Conservation (phyloP, 2,329 filamentous ascomycete genomes). For the Chalaropsis ovoidea region DNA sequence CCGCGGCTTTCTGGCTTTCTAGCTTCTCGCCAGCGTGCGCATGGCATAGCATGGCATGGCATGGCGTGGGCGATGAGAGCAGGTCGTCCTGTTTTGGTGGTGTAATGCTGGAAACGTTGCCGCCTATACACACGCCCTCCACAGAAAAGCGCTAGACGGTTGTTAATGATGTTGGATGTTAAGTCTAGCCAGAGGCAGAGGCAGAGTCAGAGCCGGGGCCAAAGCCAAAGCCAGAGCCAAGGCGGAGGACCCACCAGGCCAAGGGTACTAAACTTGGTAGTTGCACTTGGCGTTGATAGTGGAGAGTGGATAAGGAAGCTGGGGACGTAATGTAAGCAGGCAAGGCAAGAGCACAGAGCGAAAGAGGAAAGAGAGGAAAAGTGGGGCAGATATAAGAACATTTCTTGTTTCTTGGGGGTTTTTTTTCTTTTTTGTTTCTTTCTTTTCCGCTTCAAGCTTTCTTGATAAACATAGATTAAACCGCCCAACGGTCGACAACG, state of each 20-base stretch:
- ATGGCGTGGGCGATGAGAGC: neutral
- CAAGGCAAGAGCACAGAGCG: neutral
- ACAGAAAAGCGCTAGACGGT: neutral
- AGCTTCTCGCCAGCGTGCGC: neutral
- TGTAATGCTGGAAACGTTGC: neutral
- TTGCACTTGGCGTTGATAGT: slow-evolving; percentile 19
- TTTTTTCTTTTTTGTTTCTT: no score
- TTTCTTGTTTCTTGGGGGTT: no score
- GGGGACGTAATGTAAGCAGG: neutral
- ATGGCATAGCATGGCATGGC: no score
- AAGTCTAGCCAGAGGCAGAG: neutral
- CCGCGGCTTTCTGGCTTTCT: neutral
- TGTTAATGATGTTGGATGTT: neutral
- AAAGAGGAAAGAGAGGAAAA: neutral
- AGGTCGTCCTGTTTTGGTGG: neutral
- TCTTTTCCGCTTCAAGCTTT: neutral
- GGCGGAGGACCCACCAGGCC: slow-evolving; percentile 11
- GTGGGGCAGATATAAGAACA: neutral
- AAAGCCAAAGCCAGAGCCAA: slow-evolving; percentile 1
- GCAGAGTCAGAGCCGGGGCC: no score
- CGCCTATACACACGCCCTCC: neutral
- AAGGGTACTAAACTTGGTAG: slow-evolving; percentile 4
- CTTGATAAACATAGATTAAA: neutral
- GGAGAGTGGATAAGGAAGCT: neutral
- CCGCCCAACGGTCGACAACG: neutral